Evolutionary conservation across 495 filamentous ascomycete genomes (phyloP), one percentile per base, ranked within the genome.

Genomic region (Amniculicola lignicola): DNA sequence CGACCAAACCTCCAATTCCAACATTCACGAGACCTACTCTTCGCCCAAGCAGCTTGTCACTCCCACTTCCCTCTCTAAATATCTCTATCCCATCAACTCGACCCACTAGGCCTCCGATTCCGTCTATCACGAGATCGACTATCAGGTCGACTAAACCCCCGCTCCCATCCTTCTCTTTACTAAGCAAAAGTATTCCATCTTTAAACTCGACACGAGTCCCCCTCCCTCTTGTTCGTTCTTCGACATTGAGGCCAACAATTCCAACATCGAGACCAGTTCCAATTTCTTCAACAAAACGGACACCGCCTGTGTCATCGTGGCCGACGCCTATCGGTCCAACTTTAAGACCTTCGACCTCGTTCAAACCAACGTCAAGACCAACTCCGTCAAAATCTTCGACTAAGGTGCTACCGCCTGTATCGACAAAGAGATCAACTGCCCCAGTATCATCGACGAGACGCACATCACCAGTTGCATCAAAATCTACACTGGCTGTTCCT

Each of bases 181-280:
- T 45, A 12, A 45, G 11, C 41, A 45, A 23, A 4, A 12, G n/a
- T 9, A 18, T 39, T 15, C 47, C 47, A 14, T 37, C 47, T 24
- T 51, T 25, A 6, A 51, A 51, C 28, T 38, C 47, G 14, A 51
- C 47, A 4, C 5, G 29, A 4, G 12, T 51, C 10, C 28, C 33
- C 16, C 27, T 5, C 21, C 36, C 36, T 39, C 36, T 18, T 6
- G 4, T n/a, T n/a, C n/a, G 7, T 7, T 35, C 29, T 7, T n/a
- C n/a, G 7, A 7, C 37, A 41, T 18, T 19, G 37, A 9, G 18
- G 2, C 5, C 49, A 9, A 29, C 49, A n/a, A 27, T 5, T 6
- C 37, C 37, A 9, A 52, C 49, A 11, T n/a, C 22, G 16, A 40
- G 16, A 16, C 9, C 16, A 11, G 19, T 18, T 4, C 43, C 29